These are phyloP conservation scores for Vigna trinervia DNA, from an alignment of 306 rosid species.

Conservation along the genomic window DNA sequence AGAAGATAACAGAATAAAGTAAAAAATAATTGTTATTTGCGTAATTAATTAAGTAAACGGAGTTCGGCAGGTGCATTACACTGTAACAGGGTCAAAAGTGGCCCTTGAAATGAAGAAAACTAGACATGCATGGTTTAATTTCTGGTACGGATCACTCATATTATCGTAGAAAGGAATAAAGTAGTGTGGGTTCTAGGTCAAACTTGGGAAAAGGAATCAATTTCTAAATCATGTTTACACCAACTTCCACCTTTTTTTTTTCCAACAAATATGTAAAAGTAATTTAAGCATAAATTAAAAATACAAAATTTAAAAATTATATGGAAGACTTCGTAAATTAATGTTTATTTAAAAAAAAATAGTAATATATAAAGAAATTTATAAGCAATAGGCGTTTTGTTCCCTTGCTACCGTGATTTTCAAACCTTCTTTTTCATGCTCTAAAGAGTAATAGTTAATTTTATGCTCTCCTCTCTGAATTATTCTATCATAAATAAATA, in stretches of 20 bases:
- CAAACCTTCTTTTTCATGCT: not conserved
- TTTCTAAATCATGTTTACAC: too few relatives aligned
- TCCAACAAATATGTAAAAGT: too few relatives aligned
- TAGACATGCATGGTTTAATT: not conserved
- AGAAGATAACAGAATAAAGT: not conserved
- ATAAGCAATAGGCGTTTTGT: not conserved
- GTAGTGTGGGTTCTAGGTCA: conserved; percentile 6
- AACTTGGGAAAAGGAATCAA: not conserved
- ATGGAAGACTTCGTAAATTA: too few relatives aligned
- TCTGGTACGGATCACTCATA: conserved; percentile 8
- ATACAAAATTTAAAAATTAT: too few relatives aligned
- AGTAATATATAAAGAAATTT: too few relatives aligned
- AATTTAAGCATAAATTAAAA: too few relatives aligned
- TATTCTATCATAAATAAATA: too few relatives aligned
- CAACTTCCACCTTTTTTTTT: too few relatives aligned
- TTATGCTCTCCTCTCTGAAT: too few relatives aligned
- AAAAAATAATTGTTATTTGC: not conserved
- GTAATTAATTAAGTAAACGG: not conserved
- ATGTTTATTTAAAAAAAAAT: too few relatives aligned
- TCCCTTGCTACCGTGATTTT: not conserved
- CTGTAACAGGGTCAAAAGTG: conserved; percentile 13
- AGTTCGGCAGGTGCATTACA: not conserved
- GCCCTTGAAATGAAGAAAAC: conserved; percentile 10
- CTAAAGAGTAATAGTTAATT: too few relatives aligned
- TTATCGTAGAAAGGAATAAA: not conserved